phyloP scores from a whole-genome alignment of 495 filamentous ascomycete genomes.

The Opeltia flavorubescens region DNA sequence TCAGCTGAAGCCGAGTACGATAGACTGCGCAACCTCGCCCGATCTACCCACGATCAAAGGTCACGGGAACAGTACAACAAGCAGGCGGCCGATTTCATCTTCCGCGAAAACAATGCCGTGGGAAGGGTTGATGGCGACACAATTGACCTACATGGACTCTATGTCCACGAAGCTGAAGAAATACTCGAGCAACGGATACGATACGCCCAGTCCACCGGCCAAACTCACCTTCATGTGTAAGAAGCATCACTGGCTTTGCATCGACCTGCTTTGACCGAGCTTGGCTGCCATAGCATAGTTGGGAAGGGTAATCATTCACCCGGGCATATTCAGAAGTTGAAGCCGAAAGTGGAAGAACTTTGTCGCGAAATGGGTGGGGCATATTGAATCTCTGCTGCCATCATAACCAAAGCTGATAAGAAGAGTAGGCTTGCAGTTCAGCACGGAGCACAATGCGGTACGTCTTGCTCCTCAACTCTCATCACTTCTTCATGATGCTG shows the following conservation, averaged over 20 bases:
- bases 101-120: constrained; percentile 75
- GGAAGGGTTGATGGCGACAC: constrained; percentile 60
- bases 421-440: constrained; percentile 62
- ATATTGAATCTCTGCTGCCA: too few species aligned
- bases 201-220: constrained; percentile 52
- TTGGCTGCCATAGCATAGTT: constrained; percentile 48
- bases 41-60: constrained; percentile 62
- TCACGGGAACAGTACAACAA: constrained; percentile 76
- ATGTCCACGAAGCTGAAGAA: constrained; percentile 83
- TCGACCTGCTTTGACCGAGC: background rate
- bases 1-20: constrained; percentile 81
- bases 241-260: constrained; percentile 11
- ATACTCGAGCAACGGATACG: constrained; percentile 73
- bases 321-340: constrained; percentile 75
- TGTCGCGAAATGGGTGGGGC: constrained; percentile 66
- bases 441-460: constrained; percentile 77
- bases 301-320: constrained; percentile 84
- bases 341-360: constrained; percentile 75
- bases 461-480: too few species aligned
- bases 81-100: constrained; percentile 86
- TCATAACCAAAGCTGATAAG: too few species aligned
- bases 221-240: constrained; percentile 64
- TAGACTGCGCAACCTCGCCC: constrained; percentile 71
- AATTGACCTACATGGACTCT: constrained; percentile 90
- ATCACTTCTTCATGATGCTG: too few species aligned